These are phyloP conservation scores for Aspergillus baeticus DNA, from an alignment of 495 filamentous ascomycete species.

Conservation along the genomic window DNA sequence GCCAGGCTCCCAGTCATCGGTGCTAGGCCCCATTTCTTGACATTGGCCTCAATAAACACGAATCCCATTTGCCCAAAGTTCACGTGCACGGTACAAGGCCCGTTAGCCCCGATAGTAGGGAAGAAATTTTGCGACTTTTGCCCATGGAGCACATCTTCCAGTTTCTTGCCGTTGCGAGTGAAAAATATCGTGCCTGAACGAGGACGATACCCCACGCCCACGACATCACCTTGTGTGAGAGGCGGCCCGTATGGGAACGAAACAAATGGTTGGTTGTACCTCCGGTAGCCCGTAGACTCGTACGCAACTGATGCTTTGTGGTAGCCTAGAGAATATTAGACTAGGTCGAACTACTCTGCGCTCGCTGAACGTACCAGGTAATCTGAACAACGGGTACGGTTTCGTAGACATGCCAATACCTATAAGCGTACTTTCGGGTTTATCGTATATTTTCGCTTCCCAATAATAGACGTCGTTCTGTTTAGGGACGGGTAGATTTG, in stretches of 20 bases:
- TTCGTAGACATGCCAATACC: constrained; percentile 94
- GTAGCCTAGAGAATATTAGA: constrained; percentile 59
- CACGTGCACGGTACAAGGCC: constrained; percentile 87
- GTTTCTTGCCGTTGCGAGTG: constrained; percentile 94
- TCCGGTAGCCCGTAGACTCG: constrained; percentile 78
- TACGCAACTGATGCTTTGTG: constrained; percentile 93
- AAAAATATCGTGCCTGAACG: constrained; percentile 96
- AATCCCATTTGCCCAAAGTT: constrained; percentile 98
- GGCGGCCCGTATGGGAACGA: constrained; percentile 76
- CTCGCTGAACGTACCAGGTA: constrained; percentile 67
- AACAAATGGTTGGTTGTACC: constrained; percentile 87
- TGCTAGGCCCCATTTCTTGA: constrained; percentile 98
- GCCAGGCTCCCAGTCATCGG: constrained; percentile 94
- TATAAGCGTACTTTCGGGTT: constrained; percentile 81
- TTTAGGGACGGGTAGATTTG: constrained; percentile 93
- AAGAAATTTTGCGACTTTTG: constrained; percentile 95
- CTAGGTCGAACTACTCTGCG: neutral
- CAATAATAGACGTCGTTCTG: constrained; percentile 99
- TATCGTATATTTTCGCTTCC: constrained; percentile 98
- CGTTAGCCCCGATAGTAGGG: constrained; percentile 91
- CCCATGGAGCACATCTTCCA: constrained; percentile 93
- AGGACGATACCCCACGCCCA: constrained; percentile 93
- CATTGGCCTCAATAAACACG: constrained; percentile 98
- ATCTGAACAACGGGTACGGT: constrained; percentile 89
- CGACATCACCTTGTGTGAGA: constrained; percentile 88